Evolutionary conservation across 2,329 filamentous ascomycete genomes (phyloP).

Genomic region (Neonectria faginata): DNA sequence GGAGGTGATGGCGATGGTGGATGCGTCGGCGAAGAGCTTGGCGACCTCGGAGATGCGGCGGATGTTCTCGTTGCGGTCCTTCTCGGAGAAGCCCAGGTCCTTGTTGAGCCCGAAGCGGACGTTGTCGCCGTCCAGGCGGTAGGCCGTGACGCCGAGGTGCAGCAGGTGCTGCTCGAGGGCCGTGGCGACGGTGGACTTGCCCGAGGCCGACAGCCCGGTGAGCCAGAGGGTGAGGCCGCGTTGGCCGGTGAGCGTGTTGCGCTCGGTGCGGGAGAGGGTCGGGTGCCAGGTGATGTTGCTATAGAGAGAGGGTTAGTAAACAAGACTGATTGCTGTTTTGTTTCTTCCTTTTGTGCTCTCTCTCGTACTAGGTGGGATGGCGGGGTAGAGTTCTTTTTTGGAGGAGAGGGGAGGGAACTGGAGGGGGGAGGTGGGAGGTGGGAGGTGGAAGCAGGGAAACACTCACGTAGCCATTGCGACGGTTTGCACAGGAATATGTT

Average conservation of each 20-base stretch:
- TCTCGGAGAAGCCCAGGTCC: conserved; percentile 93
- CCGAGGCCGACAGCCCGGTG: conserved; percentile 93
- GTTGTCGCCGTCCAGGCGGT: conserved; percentile 98
- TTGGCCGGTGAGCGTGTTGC: conserved; percentile 81
- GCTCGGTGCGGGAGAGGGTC: conserved; percentile 82
- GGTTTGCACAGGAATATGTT: conserved; percentile 11
- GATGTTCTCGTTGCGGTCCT: conserved; percentile 97
- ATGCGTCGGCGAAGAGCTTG: conserved; percentile 93
- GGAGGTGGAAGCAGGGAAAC: not conserved
- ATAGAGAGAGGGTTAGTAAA: conserved; percentile 30
- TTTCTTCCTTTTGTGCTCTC: conserved; percentile 11
- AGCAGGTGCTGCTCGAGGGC: conserved; percentile 97
- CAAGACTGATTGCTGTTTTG: conserved; percentile 1
- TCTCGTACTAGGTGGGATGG: conserved; percentile 16
- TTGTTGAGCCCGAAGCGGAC: conserved; percentile 98
- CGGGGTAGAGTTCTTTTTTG: conserved; percentile 27
- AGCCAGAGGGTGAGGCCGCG: conserved; percentile 97
- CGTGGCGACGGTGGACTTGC: conserved; percentile 96
- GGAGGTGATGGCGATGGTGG: conserved; percentile 88
- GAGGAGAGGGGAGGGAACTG: conserved; percentile 15
- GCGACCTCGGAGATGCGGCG: conserved; percentile 95
- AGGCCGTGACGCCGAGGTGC: conserved; percentile 83
- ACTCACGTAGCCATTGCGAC: conserved; percentile 52
- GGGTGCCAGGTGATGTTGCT: conserved; percentile 95
- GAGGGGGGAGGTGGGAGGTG: not conserved